Evolutionary conservation across 495 filamentous ascomycete species (phyloP), one percentile per base, ranked within the genome.

Genomic region (Gamarada debralockiae): DNA sequence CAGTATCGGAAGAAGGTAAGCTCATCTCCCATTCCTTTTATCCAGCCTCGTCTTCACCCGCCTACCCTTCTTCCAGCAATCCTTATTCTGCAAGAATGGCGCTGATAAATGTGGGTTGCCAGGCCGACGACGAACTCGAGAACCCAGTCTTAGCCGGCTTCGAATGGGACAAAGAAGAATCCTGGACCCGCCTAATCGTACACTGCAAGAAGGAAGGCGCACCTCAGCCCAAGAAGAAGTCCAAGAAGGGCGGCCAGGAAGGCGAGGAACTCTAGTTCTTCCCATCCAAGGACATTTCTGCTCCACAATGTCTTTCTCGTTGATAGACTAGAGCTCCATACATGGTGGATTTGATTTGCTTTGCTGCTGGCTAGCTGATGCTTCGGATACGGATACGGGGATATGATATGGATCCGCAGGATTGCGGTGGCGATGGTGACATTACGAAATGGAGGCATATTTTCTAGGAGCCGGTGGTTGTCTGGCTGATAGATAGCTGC

Each of bases 131-230:
- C 65, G 91, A 95, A 65, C 74, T 96, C 45, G 82, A 89, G 14
- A 73, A 80, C 51, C 88, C 91, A 58, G 84, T 89, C 76, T 81
- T 96, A 56, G 84, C 84, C 56, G 91, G 91, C 52, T 96, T 96
- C 76, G 90, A 95, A 75, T 96, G 90, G 90, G 86, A 92, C 70
- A 86, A 89, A 67, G 87, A 93, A 58, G 88, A 92, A 70, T 89
- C 77, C 65, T 81, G 75, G 75, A 72, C 72, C 47, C 78, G 81
- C 22, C 76, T 96, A 57, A 75, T 89, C 54, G 90, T 96, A 49
- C 90, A 95, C 70, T 84, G 90, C 67, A 87, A 84, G 65, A 86
- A 85, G 63, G 77, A 85, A 62, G 62, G 62, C 24, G 62, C 62
- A 42, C 62, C 62, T 46, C 62, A 61, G 48, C 62, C 62, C 42